Percentiles rank a stretch among this genome's conserved stretches.
These are phyloP conservation scores for Rhizopogon roseolus DNA, from an alignment of 768 basidiomycete species.

Conservation along the genomic window DNA sequence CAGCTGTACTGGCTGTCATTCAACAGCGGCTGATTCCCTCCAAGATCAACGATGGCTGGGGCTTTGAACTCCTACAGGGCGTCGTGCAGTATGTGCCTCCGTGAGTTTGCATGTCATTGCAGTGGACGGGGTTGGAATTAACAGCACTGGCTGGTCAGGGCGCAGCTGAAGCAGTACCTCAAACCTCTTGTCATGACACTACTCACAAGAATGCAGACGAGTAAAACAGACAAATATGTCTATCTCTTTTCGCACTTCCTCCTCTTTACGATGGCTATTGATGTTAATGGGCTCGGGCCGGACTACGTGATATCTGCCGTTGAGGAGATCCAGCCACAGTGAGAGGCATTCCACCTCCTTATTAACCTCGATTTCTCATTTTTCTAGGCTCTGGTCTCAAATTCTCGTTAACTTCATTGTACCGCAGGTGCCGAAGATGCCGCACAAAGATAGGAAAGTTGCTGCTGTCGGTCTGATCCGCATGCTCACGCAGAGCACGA, in stretches of 20 bases:
- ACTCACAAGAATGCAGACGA: slow-evolving; percentile 80
- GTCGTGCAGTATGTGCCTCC: slow-evolving; percentile 68
- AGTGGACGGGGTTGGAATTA: neutral
- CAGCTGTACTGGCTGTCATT: slow-evolving; percentile 76
- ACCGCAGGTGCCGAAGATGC: slow-evolving; percentile 77
- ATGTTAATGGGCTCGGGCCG: slow-evolving; percentile 68
- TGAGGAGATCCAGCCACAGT: slow-evolving; percentile 86
- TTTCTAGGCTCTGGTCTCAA: slow-evolving; percentile 68
- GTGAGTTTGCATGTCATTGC: slow-evolving; percentile 43
- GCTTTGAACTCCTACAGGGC: slow-evolving; percentile 82
- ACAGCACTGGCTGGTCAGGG: slow-evolving; percentile 19
- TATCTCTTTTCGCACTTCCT: slow-evolving; percentile 81
- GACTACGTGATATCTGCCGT: slow-evolving; percentile 75
- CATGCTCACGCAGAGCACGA: slow-evolving; percentile 67
- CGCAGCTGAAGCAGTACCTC: slow-evolving; percentile 66
- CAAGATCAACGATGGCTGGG: slow-evolving; percentile 86
- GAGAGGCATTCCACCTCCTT: slow-evolving; percentile 13
- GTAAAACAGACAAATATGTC: slow-evolving; percentile 85
- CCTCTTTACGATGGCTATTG: slow-evolving; percentile 68
- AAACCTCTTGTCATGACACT: slow-evolving; percentile 72
- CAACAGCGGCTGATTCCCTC: slow-evolving; percentile 89
- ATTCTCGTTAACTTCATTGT: slow-evolving; percentile 72
- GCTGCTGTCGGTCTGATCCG: slow-evolving; percentile 76
- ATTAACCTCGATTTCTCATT: neutral
- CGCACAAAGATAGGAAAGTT: slow-evolving; percentile 80